Base-by-base conservation (phyloP, 768 basidiomycete genomes). In the Ramaria sp. region DNA sequence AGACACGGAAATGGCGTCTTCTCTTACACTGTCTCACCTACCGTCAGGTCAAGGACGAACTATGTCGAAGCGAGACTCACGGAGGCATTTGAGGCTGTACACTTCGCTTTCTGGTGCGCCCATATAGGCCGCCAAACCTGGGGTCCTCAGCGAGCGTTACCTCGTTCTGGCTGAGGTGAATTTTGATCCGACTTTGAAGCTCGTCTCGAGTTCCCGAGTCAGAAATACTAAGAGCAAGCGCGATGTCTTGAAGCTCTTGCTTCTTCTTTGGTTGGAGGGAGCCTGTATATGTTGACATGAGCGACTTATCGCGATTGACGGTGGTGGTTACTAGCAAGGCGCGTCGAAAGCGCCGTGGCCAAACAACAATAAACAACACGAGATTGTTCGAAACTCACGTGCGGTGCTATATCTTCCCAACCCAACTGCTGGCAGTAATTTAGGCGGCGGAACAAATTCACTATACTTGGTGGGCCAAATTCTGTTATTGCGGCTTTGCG, bases 251-350 rank as follows among this genome's bases (percentile, higher is more conserved):
- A 3, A 87, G 75, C 20, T 86, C 84, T 3, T 72, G 72, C 67
- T 86, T 86, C 70, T 83, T 86, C 70, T 86, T 86, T n/a, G 76
- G 63, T 59, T 73, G 75, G 27, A 85, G 74, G 27, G 78, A 67
- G 47, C 84, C 84, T 41, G 77, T 64, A 64, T 71, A 83, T 34
- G 68, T 41, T 19, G 55, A 48, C 55, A 49, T 38, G 63, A 48
- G 7, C 20, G 22, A 38, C 3, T n/a, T 37, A 7, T 34, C 6
- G 22, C 13, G 30, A 20, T 11, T 10, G 33, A 33, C 46, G 45
- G 27, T 46, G 43, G 55, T 57, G 22, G 55, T 49, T 57, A 24
- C 13, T 5, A 19, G 9, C 7, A 33, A 49, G 30, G 31, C 20
- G 33, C 22, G 46, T 31, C 51, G 42, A 9, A 31, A 17, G 17